phyloP scores from a whole-genome alignment of 116 monocot genomes.

The Phalaenopsis hybrid region DNA sequence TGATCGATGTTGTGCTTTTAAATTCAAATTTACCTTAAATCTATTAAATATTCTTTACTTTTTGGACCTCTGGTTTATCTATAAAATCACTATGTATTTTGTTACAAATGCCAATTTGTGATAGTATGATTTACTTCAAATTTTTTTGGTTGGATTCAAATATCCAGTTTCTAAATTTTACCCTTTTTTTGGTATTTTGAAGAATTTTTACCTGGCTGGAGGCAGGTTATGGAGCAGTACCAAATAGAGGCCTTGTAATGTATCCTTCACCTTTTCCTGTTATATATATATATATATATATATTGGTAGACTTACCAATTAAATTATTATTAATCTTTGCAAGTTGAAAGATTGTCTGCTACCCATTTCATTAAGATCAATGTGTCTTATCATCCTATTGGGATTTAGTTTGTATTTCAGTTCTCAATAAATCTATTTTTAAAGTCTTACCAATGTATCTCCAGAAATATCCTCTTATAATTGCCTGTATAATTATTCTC shows the following conservation, averaged over 20 bases:
- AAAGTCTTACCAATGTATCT: too few relatives aligned
- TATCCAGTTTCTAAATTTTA: background rate
- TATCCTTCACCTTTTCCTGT: background rate
- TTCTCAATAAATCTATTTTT: too few relatives aligned
- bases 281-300: background rate
- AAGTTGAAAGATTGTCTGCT: background rate
- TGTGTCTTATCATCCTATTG: too few relatives aligned
- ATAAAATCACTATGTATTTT: background rate
- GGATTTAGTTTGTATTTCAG: too few relatives aligned
- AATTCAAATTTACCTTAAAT: too few relatives aligned
- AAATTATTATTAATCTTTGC: background rate
- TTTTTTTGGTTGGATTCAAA: background rate
- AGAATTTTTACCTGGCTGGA: conserved; percentile 87
- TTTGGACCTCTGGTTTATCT: too few relatives aligned
- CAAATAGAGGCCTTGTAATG: conserved; percentile 82
- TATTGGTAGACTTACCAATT: background rate
- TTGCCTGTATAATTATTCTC: too few relatives aligned
- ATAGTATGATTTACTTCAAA: background rate
- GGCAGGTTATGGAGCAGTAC: conserved; percentile 74
- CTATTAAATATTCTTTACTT: too few relatives aligned
- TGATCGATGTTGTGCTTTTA: background rate
- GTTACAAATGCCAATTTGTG: background rate
- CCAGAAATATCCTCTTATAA: too few relatives aligned
- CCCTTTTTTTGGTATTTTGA: background rate
- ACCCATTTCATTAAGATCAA: background rate